Evolutionary conservation across 2,329 filamentous ascomycete species (phyloP).

Genomic region (Thielaviopsis euricoi): DNA sequence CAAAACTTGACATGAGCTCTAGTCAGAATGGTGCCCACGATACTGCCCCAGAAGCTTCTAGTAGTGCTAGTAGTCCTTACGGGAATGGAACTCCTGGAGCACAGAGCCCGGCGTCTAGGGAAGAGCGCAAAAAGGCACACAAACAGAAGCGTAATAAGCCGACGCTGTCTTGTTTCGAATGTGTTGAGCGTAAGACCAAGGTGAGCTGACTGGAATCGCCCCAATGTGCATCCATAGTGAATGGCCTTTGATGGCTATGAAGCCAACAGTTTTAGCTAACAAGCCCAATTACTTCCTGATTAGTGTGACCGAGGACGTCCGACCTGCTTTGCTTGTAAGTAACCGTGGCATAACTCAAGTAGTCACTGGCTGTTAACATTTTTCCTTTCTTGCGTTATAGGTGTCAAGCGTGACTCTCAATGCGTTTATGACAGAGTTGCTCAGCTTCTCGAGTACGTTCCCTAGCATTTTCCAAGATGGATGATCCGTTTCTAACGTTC

Average conservation of each 20-base stretch:
- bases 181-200: slow-evolving; percentile 71
- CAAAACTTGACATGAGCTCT: no score
- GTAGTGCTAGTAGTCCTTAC: slow-evolving; percentile 9
- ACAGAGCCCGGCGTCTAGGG: neutral
- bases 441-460: slow-evolving; percentile 54
- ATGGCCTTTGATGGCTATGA: no score
- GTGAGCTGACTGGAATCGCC: slow-evolving; percentile 24
- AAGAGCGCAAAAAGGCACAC: slow-evolving; percentile 27
- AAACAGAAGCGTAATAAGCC: slow-evolving; percentile 78
- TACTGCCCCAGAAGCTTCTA: slow-evolving; percentile 1
- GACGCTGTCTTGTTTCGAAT: slow-evolving; percentile 62
- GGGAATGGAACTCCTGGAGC: slow-evolving; percentile 3
- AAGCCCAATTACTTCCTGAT: neutral
- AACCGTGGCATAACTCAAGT: neutral
- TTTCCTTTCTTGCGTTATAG: slow-evolving; percentile 20
- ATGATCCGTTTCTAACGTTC: neutral
- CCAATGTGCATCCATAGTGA: no score
- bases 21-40: slow-evolving; percentile 3
- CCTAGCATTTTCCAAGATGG: neutral
- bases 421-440: slow-evolving; percentile 64
- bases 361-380: slow-evolving; percentile 13
- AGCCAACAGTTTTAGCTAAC: no score
- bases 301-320: slow-evolving; percentile 63
- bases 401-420: slow-evolving; percentile 59
- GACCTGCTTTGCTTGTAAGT: slow-evolving; percentile 47